Percentiles rank a stretch among this genome's conserved stretches.
These are phyloP conservation scores for Cladosporium sp. DNA, from an alignment of 2,329 filamentous ascomycete genomes.

Conservation along the genomic window DNA sequence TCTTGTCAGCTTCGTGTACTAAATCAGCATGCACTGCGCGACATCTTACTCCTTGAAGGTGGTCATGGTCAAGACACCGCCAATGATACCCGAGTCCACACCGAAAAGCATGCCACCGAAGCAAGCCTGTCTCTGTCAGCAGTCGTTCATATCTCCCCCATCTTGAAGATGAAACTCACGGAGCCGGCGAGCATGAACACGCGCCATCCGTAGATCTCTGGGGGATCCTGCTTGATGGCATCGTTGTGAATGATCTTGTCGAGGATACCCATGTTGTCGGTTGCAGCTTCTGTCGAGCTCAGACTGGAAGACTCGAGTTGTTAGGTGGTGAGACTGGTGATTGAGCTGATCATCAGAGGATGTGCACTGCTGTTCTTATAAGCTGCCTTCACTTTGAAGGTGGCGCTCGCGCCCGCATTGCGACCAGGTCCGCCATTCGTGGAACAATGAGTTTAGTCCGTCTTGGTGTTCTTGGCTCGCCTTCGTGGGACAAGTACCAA, in stretches of 20 bases:
- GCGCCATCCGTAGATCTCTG: slow-evolving; percentile 70
- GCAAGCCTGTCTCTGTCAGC: slow-evolving; percentile 47
- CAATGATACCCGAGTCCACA: slow-evolving; percentile 66
- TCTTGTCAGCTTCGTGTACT: neutral
- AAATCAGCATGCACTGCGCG: too few species aligned
- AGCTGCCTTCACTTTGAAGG: slow-evolving; percentile 5
- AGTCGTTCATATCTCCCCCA: slow-evolving; percentile 44
- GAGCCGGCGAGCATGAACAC: slow-evolving; percentile 64
- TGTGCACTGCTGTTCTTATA: slow-evolving; percentile 16
- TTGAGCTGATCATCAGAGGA: slow-evolving; percentile 1
- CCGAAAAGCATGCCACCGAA: slow-evolving; percentile 71
- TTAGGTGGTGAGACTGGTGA: neutral
- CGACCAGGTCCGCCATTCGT: slow-evolving; percentile 12
- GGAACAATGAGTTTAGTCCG: slow-evolving; percentile 15
- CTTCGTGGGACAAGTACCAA: slow-evolving; percentile 1
- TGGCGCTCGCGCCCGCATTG: slow-evolving; percentile 10
- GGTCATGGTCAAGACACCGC: slow-evolving; percentile 63
- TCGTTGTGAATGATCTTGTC: slow-evolving; percentile 66
- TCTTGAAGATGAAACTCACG: slow-evolving; percentile 59
- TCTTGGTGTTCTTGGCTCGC: slow-evolving; percentile 14
- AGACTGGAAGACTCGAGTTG: slow-evolving; percentile 1
- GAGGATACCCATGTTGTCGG: slow-evolving; percentile 44
- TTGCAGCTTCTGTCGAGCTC: slow-evolving; percentile 12
- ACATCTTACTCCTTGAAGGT: slow-evolving; percentile 54
- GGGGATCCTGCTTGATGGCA: slow-evolving; percentile 67